Evolutionary conservation across 2,329 filamentous ascomycete species (phyloP).

Genomic region (Monilinia laxa): DNA sequence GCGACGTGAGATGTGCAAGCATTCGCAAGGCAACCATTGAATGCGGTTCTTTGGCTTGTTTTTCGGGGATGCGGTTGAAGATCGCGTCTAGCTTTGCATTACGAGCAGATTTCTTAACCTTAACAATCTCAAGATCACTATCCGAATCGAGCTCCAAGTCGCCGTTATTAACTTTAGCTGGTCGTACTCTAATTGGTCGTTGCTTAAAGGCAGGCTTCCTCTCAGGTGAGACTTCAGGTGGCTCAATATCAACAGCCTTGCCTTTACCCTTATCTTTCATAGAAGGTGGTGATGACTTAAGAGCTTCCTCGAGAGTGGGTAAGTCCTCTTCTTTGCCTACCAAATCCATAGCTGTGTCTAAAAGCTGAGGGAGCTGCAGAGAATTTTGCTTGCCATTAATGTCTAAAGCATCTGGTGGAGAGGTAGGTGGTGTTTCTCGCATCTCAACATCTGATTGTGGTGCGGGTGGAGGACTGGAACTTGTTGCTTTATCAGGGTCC

Average conservation of each 20-base stretch:
- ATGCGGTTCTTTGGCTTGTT: conserved; percentile 60
- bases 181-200: conserved; percentile 43
- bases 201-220: conserved; percentile 34
- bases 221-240: conserved; percentile 22
- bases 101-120: conserved; percentile 34
- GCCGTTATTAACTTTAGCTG: conserved; percentile 43
- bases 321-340: conserved; percentile 26
- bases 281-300: conserved; percentile 30
- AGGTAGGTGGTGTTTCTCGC: conserved; percentile 70
- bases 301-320: conserved; percentile 29
- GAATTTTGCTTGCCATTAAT: conserved; percentile 36
- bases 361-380: neutral
- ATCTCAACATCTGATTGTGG: conserved; percentile 53
- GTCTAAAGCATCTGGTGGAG: conserved; percentile 44
- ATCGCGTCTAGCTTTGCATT: conserved; percentile 58
- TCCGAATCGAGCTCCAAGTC: conserved; percentile 47
- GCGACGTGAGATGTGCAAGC: conserved; percentile 70
- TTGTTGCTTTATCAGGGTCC: conserved; percentile 45
- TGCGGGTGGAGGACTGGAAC: conserved; percentile 52
- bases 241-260: conserved; percentile 47
- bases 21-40: conserved; percentile 68
- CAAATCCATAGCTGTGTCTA: neutral
- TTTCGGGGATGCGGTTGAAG: conserved; percentile 67
- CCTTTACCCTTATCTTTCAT: conserved; percentile 59
- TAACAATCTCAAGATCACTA: conserved; percentile 45